These are phyloP conservation scores for Nakazawaea populi DNA, from an alignment of 805 yeast genomes.

Conservation along the genomic window DNA sequence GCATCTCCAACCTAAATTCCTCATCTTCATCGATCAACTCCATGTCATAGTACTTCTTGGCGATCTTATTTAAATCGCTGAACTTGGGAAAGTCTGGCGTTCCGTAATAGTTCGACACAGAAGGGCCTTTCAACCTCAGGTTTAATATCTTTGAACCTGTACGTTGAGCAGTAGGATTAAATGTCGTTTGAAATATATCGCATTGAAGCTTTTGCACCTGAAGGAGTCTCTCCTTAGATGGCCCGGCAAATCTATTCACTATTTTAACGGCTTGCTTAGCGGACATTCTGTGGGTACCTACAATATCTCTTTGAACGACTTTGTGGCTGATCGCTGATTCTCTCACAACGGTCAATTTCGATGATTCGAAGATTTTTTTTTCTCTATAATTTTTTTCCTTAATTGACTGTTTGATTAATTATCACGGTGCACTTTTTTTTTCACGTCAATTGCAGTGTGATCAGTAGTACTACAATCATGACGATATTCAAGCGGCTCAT, in stretches of 20 bases:
- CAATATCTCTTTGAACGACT: not conserved
- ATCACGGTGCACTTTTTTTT: no score
- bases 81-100: conserved; percentile 63
- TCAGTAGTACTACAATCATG: not conserved
- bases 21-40: conserved; percentile 63
- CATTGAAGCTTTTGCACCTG: conserved; percentile 57
- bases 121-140: conserved; percentile 66
- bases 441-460: no score
- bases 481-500: not conserved
- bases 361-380: not conserved
- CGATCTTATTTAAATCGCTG: conserved; percentile 50
- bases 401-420: no score
- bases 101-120: conserved; percentile 69
- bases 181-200: conserved; percentile 61
- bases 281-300: not conserved
- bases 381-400: not conserved
- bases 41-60: conserved; percentile 33
- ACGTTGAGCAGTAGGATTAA: conserved; percentile 59
- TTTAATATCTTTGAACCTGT: conserved; percentile 70
- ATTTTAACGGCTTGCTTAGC: conserved; percentile 3
- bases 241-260: conserved; percentile 17
- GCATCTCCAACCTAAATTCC: conserved; percentile 60
- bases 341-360: not conserved
- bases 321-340: no score
- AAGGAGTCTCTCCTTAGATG: conserved; percentile 41